Evolutionary conservation across 2,329 filamentous ascomycete species (phyloP).

Genomic region (Septoria linicola): DNA sequence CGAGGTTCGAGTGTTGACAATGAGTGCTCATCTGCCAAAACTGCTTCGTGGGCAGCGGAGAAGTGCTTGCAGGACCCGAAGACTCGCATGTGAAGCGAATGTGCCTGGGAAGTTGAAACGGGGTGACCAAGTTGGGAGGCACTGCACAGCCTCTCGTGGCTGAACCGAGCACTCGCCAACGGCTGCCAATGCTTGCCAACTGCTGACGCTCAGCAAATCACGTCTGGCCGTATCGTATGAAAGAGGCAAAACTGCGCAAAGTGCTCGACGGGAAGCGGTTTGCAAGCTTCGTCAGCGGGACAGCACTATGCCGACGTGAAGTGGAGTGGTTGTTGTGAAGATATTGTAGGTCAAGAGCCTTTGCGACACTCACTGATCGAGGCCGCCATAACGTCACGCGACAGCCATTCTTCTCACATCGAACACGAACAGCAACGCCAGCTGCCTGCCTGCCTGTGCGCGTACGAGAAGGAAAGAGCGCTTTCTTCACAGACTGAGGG

Average conservation of each 20-base stretch:
- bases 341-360: too few relatives aligned
- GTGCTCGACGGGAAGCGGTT: background rate
- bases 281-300: background rate
- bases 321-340: background rate
- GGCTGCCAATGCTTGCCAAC: background rate
- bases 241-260: background rate
- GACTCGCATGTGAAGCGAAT: background rate
- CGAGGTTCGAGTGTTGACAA: too few relatives aligned
- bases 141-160: background rate
- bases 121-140: background rate
- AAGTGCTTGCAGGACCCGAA: background rate
- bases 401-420: background rate
- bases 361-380: too few relatives aligned
- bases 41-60: background rate
- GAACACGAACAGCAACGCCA: background rate
- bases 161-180: background rate
- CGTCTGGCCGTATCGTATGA: background rate
- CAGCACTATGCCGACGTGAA: background rate
- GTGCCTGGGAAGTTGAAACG: background rate
- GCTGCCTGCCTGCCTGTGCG: too few relatives aligned
- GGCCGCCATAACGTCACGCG: too few relatives aligned
- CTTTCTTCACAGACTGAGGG: background rate
- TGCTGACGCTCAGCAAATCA: background rate
- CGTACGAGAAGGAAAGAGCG: background rate
- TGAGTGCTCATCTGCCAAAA: too few relatives aligned